These are phyloP conservation scores for Solanum clarkiae DNA, from an alignment of 257 asterid species.

Conservation along the genomic window DNA sequence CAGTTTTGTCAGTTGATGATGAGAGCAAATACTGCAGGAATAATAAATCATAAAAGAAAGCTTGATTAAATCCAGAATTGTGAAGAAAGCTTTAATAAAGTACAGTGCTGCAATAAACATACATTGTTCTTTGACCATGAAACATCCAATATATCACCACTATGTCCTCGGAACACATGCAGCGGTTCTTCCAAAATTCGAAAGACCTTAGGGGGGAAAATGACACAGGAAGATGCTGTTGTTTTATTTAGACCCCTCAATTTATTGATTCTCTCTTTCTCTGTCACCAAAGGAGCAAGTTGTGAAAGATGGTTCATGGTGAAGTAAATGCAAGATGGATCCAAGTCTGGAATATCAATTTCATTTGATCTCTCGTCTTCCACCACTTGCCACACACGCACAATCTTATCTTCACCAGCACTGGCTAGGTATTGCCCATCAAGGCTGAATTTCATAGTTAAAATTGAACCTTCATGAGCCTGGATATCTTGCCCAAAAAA, in stretches of 20 bases:
- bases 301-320: constrained; percentile 60
- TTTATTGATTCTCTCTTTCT: constrained; percentile 39
- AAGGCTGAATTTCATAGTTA: constrained; percentile 76
- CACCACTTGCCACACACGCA: constrained; percentile 71
- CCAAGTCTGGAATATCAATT: constrained; percentile 44
- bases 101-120: constrained; percentile 15
- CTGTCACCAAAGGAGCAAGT: constrained; percentile 39
- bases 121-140: constrained; percentile 79
- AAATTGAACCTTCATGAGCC: constrained; percentile 77
- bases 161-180: constrained; percentile 75
- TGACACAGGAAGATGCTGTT: constrained; percentile 63
- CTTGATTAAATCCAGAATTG: neutral
- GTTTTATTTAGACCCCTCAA: constrained; percentile 30
- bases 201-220: constrained; percentile 68
- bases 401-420: constrained; percentile 75
- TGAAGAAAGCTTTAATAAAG: neutral
- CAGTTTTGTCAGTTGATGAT: constrained; percentile 79
- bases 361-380: constrained; percentile 62
- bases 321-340: constrained; percentile 77
- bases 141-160: constrained; percentile 62
- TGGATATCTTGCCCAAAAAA: constrained; percentile 63
- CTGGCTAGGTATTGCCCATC: constrained; percentile 74
- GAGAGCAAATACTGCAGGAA: constrained; percentile 66
- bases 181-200: constrained; percentile 65
- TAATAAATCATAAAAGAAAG: neutral